Evolutionary conservation across 2,329 filamentous ascomycete genomes (phyloP).

Genomic region (Daldinia sp.): DNA sequence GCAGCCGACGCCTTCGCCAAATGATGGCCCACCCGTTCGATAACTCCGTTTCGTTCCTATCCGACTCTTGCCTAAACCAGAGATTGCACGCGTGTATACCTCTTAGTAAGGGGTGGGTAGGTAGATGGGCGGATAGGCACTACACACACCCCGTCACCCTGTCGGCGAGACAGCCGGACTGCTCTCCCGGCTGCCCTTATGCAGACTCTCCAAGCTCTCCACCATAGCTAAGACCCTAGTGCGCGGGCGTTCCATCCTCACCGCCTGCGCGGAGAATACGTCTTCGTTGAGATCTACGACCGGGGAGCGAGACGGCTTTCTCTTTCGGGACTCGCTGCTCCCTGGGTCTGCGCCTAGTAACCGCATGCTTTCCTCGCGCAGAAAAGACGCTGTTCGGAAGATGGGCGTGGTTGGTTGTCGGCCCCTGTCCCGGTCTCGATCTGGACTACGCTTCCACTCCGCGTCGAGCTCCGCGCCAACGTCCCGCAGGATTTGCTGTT

Average conservation of each 20-base stretch:
- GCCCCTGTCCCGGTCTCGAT: slow-evolving; percentile 3
- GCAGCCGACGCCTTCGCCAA: slow-evolving; percentile 21
- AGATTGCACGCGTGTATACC: not conserved
- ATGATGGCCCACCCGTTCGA: slow-evolving; percentile 6
- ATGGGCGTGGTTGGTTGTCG: slow-evolving; percentile 16
- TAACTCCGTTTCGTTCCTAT: slow-evolving; percentile 12
- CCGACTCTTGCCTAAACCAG: not conserved
- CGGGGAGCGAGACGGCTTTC: slow-evolving; percentile 33
- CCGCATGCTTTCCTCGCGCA: slow-evolving; percentile 13
- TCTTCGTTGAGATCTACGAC: slow-evolving; percentile 38
- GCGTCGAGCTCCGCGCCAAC: slow-evolving; percentile 39
- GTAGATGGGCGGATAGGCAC: no score
- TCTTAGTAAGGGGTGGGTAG: not conserved
- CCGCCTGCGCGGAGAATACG: slow-evolving; percentile 54
- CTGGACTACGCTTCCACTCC: slow-evolving; percentile 32
- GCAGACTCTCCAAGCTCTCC: slow-evolving; percentile 58
- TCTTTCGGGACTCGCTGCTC: slow-evolving; percentile 26
- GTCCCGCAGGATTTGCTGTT: slow-evolving; percentile 38
- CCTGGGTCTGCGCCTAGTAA: slow-evolving; percentile 21
- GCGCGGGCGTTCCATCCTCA: slow-evolving; percentile 50
- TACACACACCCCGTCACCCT: slow-evolving; percentile 11
- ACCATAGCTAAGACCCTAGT: slow-evolving; percentile 64
- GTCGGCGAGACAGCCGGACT: slow-evolving; percentile 49
- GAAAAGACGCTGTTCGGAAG: slow-evolving; percentile 9
- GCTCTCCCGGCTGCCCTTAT: slow-evolving; percentile 49